These are phyloP conservation scores for Aspergillus thermomutatus DNA, from an alignment of 2,329 filamentous ascomycete genomes.

Conservation along the genomic window DNA sequence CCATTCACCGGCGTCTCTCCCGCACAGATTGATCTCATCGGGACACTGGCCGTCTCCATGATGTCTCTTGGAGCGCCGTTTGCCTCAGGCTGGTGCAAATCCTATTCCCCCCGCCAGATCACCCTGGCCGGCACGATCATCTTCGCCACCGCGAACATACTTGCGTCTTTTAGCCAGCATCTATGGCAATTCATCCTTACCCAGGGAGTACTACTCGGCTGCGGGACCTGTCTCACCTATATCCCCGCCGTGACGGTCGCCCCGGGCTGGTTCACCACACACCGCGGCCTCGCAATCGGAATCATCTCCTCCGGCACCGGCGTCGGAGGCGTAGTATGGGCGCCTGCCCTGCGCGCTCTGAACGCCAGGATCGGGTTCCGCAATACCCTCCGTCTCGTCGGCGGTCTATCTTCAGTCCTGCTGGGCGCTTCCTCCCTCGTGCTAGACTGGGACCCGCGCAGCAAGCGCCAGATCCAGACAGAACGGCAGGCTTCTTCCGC, in stretches of 20 bases:
- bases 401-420: conserved; percentile 27
- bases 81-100: conserved; percentile 34
- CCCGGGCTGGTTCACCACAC: conserved; percentile 38
- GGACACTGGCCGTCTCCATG: conserved; percentile 34
- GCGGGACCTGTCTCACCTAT: conserved; percentile 39
- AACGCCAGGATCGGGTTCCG: conserved; percentile 36
- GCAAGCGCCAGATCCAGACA: conserved; percentile 17
- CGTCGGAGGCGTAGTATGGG: conserved; percentile 39
- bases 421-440: conserved; percentile 24
- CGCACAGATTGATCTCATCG: conserved; percentile 39
- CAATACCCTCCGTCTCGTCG: conserved; percentile 35
- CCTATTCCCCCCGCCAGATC: conserved; percentile 30
- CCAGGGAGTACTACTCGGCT: conserved; percentile 38
- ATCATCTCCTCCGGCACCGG: conserved; percentile 39
- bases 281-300: conserved; percentile 39
- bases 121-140: conserved; percentile 32
- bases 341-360: conserved; percentile 31
- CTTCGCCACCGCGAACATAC: conserved; percentile 32
- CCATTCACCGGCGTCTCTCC: conserved; percentile 36
- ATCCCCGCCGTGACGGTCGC: conserved; percentile 38
- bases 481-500: conserved; percentile 15
- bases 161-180: conserved; percentile 31
- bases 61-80: conserved; percentile 39
- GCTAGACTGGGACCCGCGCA: conserved; percentile 30
- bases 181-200: conserved; percentile 35